phyloP scores from a whole-genome alignment of 2,329 filamentous ascomycete genomes.

The Fusarium palustre region DNA sequence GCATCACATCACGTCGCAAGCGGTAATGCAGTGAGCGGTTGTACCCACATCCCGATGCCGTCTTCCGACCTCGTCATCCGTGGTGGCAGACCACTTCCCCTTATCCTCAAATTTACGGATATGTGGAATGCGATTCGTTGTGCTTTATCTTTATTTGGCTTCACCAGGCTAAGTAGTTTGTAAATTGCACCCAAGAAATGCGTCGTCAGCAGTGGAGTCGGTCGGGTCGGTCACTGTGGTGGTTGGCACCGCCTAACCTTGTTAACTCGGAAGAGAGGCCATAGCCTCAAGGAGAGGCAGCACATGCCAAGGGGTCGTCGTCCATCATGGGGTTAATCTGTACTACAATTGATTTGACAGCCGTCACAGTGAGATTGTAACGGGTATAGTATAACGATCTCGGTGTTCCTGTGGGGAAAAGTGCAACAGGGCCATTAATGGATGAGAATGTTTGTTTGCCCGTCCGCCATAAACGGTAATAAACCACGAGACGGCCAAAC shows the following conservation, averaged over 20 bases:
- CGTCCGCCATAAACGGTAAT: constrained; percentile 23
- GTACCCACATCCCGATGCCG: constrained; percentile 41
- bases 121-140: background rate
- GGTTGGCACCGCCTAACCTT: constrained; percentile 19
- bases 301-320: constrained; percentile 20
- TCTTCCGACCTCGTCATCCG: constrained; percentile 36
- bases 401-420: constrained; percentile 12
- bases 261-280: background rate
- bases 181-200: constrained; percentile 35
- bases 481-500: constrained; percentile 27
- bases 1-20: constrained; percentile 15
- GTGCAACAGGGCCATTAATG: constrained; percentile 7
- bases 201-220: constrained; percentile 41
- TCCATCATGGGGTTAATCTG: background rate
- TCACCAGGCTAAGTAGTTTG: background rate
- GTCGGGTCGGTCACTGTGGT: constrained; percentile 15
- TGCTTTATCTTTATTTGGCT: background rate
- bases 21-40: background rate
- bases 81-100: constrained; percentile 8
- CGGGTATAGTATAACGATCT: background rate
- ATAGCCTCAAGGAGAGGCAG: constrained; percentile 6
- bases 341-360: background rate
- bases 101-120: background rate
- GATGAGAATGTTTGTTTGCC: background rate
- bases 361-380: background rate